Evolutionary conservation across 202 grass and related monocot genomes (phyloP).

Genomic region (Carex arenaria): DNA sequence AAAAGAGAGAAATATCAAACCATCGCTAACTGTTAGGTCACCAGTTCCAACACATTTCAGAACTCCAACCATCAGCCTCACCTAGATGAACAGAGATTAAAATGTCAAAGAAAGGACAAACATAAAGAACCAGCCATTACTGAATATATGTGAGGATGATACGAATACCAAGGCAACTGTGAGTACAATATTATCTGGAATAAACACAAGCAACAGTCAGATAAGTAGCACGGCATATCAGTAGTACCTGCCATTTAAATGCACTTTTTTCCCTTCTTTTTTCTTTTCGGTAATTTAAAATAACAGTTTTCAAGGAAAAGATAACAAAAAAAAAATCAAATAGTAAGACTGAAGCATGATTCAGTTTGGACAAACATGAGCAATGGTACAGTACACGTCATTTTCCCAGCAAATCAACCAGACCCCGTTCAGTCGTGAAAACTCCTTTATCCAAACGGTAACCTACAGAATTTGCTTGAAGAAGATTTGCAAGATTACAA

Average conservation of each 20-base stretch:
- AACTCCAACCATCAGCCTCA: slow-evolving; percentile 91
- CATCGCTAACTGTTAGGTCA: slow-evolving; percentile 52
- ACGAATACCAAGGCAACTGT: not conserved
- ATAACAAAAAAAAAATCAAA: not conserved
- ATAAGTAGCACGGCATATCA: not conserved
- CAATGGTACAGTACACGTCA: not conserved
- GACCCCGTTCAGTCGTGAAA: not conserved
- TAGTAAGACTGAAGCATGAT: not conserved
- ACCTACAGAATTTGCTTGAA: not conserved
- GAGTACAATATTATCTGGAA: not conserved
- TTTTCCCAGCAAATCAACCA: not conserved
- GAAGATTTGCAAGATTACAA: not conserved
- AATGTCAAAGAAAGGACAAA: slow-evolving; percentile 3
- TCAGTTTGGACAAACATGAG: not conserved
- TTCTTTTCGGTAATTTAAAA: not conserved
- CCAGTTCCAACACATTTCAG: slow-evolving; percentile 89
- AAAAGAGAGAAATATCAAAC: slow-evolving; percentile 43
- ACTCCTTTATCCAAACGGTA: not conserved
- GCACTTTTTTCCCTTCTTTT: not conserved
- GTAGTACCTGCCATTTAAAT: not conserved
- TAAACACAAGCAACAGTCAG: not conserved
- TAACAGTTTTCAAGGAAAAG: not conserved
- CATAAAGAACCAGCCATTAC: not conserved
- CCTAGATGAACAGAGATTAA: slow-evolving; percentile 47
- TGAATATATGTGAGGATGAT: not conserved